Evolutionary conservation across 2,329 filamentous ascomycete species (phyloP), one percentile per base, ranked within the genome.

Genomic region (Claviceps lovelessii): DNA sequence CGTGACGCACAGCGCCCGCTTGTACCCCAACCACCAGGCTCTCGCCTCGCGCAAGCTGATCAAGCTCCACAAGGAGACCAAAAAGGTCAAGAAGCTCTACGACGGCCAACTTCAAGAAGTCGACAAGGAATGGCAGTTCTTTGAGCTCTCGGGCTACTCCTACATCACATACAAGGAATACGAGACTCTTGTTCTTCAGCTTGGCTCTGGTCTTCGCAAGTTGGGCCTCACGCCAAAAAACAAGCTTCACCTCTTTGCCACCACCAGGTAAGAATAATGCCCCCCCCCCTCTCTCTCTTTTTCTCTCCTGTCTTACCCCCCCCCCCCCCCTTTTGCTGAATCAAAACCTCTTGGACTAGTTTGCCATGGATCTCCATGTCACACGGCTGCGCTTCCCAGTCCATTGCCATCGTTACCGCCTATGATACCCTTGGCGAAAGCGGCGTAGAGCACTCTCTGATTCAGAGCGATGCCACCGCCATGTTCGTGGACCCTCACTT

Each of bases 61-160:
- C 70, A 77, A 84, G 69, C 81, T 84, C 49, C 89, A 95, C 70
- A 80, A 80, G 63, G 90, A 95, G 76, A 84, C 79, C 62, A 95
- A 91, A 76, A 93, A 89, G 78, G 75, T 95, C 61, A 86, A 90
- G 77, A 95, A 94, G 79, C 77, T 88, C 52, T 75, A 95, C 56
- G 87, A 94, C 64, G 90, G 90, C 61, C 79, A 86, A 67, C 79
- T 89, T 69, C 75, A 78, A 60, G 81, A 90, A 72, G 81, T 93
- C 39, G 87, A 94, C 59, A 95, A 95, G 81, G 81, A 91, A 69
- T 95, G 90, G 90, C 83, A 84, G 53, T 94, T 84, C 72, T 94
- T 88, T 62, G 90, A 95, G 76, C 81, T 94, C 61, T 84, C 85
- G 58, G 75, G 76, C 51, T 95, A 86, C 74, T 76, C 78, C 48